Evolutionary conservation across 2,329 filamentous ascomycete genomes (phyloP), one percentile per base, ranked within the genome.

Genomic region (Neopestalotiopsis clavispora): DNA sequence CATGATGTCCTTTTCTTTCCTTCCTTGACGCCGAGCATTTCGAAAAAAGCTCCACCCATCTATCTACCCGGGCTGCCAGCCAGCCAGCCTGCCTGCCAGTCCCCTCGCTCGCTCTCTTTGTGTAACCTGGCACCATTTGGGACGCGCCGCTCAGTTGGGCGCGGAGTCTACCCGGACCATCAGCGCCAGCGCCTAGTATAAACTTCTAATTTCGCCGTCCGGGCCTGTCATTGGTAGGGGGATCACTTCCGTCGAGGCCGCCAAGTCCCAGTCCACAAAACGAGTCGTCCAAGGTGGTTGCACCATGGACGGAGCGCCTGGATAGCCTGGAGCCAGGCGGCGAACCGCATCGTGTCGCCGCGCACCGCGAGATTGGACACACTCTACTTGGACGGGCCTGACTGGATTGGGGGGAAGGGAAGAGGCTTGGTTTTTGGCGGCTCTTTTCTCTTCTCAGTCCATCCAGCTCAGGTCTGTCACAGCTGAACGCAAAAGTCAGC

Each of bases 91-190:
- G 23, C 32, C 58, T 30, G 32, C 23, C 23, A 28, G 23, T 28
- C 23, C 57, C 13, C 13, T 59, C 57, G 23, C 30, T 62, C 34
- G 30, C 32, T 13, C n/a, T 30, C 23, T 34, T 20, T 34, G 30
- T 34, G 34, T 38, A 38, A 38, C 34, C 34, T 38, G 34, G 34
- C 13, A 59, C 57, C 14, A 23, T 30, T 59, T 59, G 28, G 34
- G 34, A 64, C 38, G 61, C 61, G 61, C 38, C 40, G 61, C 42
- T 30, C 61, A 45, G 38, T 64, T 64, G 20, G 61, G 38, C 61
- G 61, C 61, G 61, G 61, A 64, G 38, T 14, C n/a, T 40, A 64
- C 34, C 61, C 61, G 61, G 61, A 20, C 61, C n/a, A 32, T 40
- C 32, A 40, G 30, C 30, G 30, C 59, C 30, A 40, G 14, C 14